Conservation (phyloP, 2,329 filamentous ascomycete genomes). For the Canariomyces notabilis region DNA sequence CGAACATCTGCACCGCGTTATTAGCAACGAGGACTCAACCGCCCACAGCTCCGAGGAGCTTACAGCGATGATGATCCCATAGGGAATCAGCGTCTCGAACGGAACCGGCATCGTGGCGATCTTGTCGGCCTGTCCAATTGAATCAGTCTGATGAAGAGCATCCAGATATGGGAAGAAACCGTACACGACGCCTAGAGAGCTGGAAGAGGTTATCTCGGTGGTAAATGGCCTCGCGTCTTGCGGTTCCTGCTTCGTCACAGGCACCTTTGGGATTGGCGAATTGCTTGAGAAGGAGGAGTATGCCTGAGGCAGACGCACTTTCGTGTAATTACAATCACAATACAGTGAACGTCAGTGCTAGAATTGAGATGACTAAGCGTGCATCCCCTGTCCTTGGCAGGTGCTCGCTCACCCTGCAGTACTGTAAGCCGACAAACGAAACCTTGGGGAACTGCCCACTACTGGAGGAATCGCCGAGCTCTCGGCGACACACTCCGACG, state of each 20-base stretch:
- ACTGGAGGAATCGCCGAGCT: slow-evolving; percentile 8
- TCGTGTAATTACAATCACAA: slow-evolving; percentile 7
- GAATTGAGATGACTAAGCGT: not conserved
- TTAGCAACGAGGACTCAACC: slow-evolving; percentile 1
- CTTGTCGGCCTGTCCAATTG: slow-evolving; percentile 18
- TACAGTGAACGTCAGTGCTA: not conserved
- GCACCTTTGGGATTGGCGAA: slow-evolving; percentile 11
- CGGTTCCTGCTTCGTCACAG: slow-evolving; percentile 1
- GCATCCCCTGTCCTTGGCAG: not conserved
- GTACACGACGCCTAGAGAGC: slow-evolving; percentile 21
- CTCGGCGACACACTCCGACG: no score
- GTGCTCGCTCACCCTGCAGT: not conserved
- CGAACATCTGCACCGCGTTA: slow-evolving; percentile 55
- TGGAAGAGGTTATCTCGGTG: slow-evolving; percentile 14
- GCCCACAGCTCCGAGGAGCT: slow-evolving; percentile 26
- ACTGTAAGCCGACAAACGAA: slow-evolving; percentile 3
- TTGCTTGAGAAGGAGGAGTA: not conserved
- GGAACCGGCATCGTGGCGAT: slow-evolving; percentile 53
- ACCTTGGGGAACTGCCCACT: slow-evolving; percentile 1
- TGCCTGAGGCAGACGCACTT: slow-evolving; percentile 7
- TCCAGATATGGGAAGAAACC: not conserved
- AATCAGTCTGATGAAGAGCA: slow-evolving; percentile 9
- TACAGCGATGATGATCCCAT: slow-evolving; percentile 60
- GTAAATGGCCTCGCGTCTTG: slow-evolving; percentile 12
- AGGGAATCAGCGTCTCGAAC: slow-evolving; percentile 60